Percentiles rank a stretch among this genome's conserved stretches.
Conservation (phyloP, 768 basidiomycete species). For the Mycena filopes region DNA sequence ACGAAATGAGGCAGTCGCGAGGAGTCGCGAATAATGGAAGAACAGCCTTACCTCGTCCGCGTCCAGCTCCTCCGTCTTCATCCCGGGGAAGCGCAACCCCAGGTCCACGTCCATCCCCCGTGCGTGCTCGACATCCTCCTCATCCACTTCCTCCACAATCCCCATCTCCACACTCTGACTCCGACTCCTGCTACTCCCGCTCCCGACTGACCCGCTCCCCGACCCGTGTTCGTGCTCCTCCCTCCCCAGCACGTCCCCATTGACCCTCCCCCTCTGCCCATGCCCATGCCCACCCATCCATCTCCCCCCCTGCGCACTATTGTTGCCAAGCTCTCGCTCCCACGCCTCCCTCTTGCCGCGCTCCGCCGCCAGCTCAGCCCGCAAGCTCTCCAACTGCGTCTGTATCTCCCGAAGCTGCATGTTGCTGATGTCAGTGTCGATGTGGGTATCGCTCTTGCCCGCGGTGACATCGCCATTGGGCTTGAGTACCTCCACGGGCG, state of each 20-base stretch:
- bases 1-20: no score
- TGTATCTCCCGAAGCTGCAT: neutral
- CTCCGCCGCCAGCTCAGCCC: slow-evolving; percentile 24
- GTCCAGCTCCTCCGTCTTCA: neutral
- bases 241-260: neutral
- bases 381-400: slow-evolving; percentile 20
- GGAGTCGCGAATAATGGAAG: no score
- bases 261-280: neutral
- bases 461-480: no score
- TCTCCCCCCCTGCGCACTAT: slow-evolving; percentile 4
- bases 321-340: no score
- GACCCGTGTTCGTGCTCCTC: neutral
- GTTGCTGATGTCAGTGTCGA: no score
- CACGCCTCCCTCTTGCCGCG: slow-evolving; percentile 25
- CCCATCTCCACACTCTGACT: neutral
- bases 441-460: no score
- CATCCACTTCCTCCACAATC: neutral
- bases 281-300: neutral
- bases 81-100: neutral
- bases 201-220: neutral
- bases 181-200: neutral
- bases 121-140: neutral
- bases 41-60: neutral
- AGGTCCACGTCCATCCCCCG: slow-evolving; percentile 10
- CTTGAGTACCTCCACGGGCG: no score